Percentiles rank a stretch among this genome's conserved stretches.
These are phyloP conservation scores for Trifolium subterraneum DNA, from an alignment of 306 rosid genomes.

Conservation along the genomic window DNA sequence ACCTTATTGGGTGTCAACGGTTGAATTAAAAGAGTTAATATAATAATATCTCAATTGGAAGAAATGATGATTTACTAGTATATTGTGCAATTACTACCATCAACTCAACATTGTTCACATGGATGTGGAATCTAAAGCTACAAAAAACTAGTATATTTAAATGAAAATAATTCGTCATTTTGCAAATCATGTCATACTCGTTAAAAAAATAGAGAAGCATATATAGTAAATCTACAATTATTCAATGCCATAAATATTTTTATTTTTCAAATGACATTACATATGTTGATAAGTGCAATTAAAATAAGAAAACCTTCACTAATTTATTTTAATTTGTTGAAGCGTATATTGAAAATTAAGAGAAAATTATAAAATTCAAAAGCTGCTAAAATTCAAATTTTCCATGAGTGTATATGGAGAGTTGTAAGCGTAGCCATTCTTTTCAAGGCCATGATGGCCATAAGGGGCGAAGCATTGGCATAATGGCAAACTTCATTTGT, in stretches of 20 bases:
- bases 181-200: no score
- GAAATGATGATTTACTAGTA: no score
- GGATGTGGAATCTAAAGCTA: no score
- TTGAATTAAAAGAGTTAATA: no score
- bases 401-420: not conserved
- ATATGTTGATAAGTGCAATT: not conserved
- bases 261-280: not conserved
- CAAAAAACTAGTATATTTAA: no score
- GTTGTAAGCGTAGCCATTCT: not conserved
- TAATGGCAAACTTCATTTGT: slow-evolving; percentile 63
- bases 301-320: not conserved
- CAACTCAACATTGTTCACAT: no score
- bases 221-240: not conserved
- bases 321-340: slow-evolving; percentile 9
- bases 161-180: no score
- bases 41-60: no score
- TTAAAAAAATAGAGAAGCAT: not conserved
- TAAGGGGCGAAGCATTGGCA: slow-evolving; percentile 56
- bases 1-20: no score
- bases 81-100: no score
- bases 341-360: not conserved
- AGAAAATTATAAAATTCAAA: not conserved
- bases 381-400: not conserved
- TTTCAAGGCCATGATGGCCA: slow-evolving; percentile 43
- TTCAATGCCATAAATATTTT: not conserved